Conservation (phyloP, 164 flowering plant genomes). For the Stephania cephalantha region DNA sequence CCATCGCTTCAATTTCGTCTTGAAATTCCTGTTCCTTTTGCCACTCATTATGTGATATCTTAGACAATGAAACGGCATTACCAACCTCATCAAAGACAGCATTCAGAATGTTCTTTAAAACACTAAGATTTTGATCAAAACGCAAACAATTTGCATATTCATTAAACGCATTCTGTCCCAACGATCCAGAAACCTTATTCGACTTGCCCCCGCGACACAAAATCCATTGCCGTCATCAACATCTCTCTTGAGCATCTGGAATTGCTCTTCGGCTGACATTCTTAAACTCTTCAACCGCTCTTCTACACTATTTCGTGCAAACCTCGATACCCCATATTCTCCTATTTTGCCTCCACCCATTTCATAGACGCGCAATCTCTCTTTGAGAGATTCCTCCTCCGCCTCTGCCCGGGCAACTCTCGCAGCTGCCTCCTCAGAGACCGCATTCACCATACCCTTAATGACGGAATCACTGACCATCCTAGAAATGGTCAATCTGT, state of each 20-base stretch:
- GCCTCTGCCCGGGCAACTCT: slow-evolving; percentile 44
- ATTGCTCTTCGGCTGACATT: slow-evolving; percentile 30
- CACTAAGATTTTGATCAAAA: slow-evolving; percentile 29
- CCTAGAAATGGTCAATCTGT: slow-evolving; percentile 60
- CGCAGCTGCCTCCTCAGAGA: slow-evolving; percentile 60
- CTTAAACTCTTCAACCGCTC: slow-evolving; percentile 27
- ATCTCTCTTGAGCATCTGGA: slow-evolving; percentile 36
- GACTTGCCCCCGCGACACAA: slow-evolving; percentile 5
- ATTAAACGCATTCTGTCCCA: slow-evolving; percentile 26
- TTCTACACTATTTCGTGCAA: slow-evolving; percentile 8
- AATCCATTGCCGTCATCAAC: slow-evolving; percentile 26
- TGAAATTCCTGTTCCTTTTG: slow-evolving; percentile 35
- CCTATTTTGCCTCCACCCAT: slow-evolving; percentile 19
- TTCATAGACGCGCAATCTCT: slow-evolving; percentile 23
- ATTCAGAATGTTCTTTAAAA: slow-evolving; percentile 29
- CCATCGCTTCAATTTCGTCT: slow-evolving; percentile 47
- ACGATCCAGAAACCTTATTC: neutral
- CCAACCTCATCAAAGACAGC: slow-evolving; percentile 23
- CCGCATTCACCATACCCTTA: slow-evolving; percentile 70
- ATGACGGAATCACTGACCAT: slow-evolving; percentile 81
- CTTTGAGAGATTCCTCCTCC: slow-evolving; percentile 45
- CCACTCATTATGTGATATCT: slow-evolving; percentile 26
- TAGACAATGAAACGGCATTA: slow-evolving; percentile 23
- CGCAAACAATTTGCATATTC: slow-evolving; percentile 26
- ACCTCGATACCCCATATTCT: slow-evolving; percentile 5